Evolutionary conservation across 768 basidiomycete genomes (phyloP), one percentile per base, ranked within the genome.

Genomic region (Omphalotus guepiniiformis): DNA sequence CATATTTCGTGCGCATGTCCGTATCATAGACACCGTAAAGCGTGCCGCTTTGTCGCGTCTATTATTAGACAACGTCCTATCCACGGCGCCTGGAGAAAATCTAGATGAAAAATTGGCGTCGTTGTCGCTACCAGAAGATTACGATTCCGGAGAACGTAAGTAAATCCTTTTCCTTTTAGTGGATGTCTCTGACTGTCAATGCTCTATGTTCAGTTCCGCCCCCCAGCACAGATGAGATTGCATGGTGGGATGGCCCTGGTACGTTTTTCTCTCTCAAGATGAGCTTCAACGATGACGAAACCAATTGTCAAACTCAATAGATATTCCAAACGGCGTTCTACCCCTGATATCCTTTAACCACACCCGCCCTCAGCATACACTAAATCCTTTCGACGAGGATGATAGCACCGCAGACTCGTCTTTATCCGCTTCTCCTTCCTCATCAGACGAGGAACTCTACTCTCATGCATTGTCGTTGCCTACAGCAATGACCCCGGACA

Each of bases 361-460:
- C 29, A 16, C 35, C 64, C 61, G 42, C 62, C 60, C 44, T 50
- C 42, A 39, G 44, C 47, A 48, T 52, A 46, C 21, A 29, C 50
- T 19, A 30, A 91, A 92, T 59, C 90, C 91, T 1, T 92, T 91
- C 55, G 85, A 88, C 55, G 44, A 37, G 3, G 12, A 37, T 1
- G 11, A 27, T 19, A 85, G 83, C 19, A 74, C 80, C 2, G 63
- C 63, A 39, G 78, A 80, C 35, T 87, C 86, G 0, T 75, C 84
- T 5, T 54, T 82, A 27, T 85, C 87, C 12, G 82, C 84, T 2
- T 88, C 84, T 3, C 85, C 86, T 6, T 86, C 90, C 6, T 85
- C 87, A 6, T 88, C 87, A 2, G 90, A 93, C 53, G 90, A 93
- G 59, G 88, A 91, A 57, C 68, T 93, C 16, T 93, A 89, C 65